A percentile compares a stretch with the other conserved stretches of the same genome.
Conservation (phyloP, 2,329 filamentous ascomycete species). For the Pseudogymnoascus sp. region DNA sequence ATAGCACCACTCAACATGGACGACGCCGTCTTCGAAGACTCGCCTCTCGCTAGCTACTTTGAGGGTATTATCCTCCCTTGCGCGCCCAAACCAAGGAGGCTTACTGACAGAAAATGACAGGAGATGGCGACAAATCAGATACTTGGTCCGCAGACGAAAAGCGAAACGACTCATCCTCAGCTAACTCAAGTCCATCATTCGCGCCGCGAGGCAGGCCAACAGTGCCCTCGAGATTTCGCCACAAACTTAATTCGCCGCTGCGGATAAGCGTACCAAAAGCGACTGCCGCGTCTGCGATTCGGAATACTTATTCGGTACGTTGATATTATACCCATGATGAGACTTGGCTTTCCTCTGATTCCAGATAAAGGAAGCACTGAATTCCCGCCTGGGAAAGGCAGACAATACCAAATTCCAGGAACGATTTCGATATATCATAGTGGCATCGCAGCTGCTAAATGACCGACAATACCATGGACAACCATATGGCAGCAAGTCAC, state of each 20-base stretch:
- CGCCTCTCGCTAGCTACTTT: slow-evolving; percentile 81
- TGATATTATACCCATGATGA: slow-evolving; percentile 4
- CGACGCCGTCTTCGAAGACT: slow-evolving; percentile 76
- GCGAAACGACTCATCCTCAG: slow-evolving; percentile 16
- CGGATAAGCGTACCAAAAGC: slow-evolving; percentile 35
- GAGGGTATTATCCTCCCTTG: slow-evolving; percentile 56
- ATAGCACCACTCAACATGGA: slow-evolving; percentile 53
- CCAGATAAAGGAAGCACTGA: slow-evolving; percentile 53
- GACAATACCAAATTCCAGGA: slow-evolving; percentile 84
- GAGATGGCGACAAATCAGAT: slow-evolving; percentile 12
- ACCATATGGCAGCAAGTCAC: slow-evolving; percentile 17
- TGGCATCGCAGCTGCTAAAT: slow-evolving; percentile 81
- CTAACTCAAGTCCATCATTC: slow-evolving; percentile 34
- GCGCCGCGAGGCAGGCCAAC: slow-evolving; percentile 49
- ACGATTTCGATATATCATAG: slow-evolving; percentile 86
- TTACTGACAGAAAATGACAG: neutral
- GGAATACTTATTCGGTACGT: slow-evolving; percentile 46
- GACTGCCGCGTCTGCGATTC: slow-evolving; percentile 38
- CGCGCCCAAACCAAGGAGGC: slow-evolving; percentile 9
- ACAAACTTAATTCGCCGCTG: slow-evolving; percentile 38
- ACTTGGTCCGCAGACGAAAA: neutral
- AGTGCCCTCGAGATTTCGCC: slow-evolving; percentile 47
- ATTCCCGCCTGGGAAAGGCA: slow-evolving; percentile 62
- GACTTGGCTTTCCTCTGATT: slow-evolving; percentile 33
- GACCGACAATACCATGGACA: slow-evolving; percentile 52